Base-by-base conservation (phyloP, 208 protist species). In the Trichomonas vaginalis region DNA sequence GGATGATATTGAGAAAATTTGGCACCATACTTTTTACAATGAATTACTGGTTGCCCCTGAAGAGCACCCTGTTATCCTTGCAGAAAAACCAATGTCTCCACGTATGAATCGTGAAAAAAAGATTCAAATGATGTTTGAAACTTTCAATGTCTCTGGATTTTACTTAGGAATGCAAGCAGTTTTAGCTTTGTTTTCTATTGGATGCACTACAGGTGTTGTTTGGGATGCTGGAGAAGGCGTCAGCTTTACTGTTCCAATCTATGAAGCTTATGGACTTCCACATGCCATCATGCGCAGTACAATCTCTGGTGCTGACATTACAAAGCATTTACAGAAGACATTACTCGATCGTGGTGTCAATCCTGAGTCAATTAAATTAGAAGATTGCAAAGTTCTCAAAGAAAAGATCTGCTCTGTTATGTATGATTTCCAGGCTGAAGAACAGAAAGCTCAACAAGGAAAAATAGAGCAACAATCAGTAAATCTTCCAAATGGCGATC, bases 191-290 rank as follows among this genome's bases (percentile, higher is more conserved):
- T 98, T 98, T 96, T 97, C 97, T n/a, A 97, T 97, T 87, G 98
- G 98, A 51, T 97, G 97, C 96, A 98, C 97, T 51, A 98, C 98
- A 40, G 98, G 98, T 95, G 97, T 98, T 87, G 98, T 99, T 62
- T 95, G 99, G 21, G 98, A 99, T 96, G 97, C 98, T 95, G 99
- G 99, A 47, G 98, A 99, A 97, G 98, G 98, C 96, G 98, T 99
- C 39, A 98, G 98, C 96, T 98, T 99, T 97, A 98, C 98, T 39
- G 98, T 99, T 56, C 99, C 99, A 95, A 98, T 99, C 96, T 99
- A 99, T 97, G 96, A 99, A 95, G 96, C 96, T 15, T 97, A 97
- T 96, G 96, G 95, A 45, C 95, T 98, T 3, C 96, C 96, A 32
- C 96, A 98, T 62, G 97, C 97, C 37, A 98, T 98, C 79, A n/a